A percentile compares a stretch with the other conserved stretches of the same genome.
phyloP scores from a whole-genome alignment of 2,329 filamentous ascomycete species.

The Ophiostoma ulmi region DNA sequence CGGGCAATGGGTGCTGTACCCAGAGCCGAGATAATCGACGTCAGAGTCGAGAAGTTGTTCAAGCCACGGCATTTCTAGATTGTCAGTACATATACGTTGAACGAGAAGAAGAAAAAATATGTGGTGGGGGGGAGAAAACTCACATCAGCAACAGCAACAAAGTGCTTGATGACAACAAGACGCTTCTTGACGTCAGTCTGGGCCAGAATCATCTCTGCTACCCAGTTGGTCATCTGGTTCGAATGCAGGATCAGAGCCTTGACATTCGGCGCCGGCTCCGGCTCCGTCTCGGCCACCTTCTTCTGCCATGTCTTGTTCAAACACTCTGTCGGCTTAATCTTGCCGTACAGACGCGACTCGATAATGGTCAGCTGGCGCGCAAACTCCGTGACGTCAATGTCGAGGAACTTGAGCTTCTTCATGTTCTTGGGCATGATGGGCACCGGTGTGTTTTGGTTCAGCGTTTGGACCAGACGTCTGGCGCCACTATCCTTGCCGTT shows the following conservation, averaged over 20 bases:
- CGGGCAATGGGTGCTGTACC: conserved; percentile 93
- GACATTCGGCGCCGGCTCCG: conserved; percentile 86
- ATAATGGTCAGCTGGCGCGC: conserved; percentile 97
- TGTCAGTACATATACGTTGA: conserved; percentile 26
- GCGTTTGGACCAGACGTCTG: conserved; percentile 79
- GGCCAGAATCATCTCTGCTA: conserved; percentile 95
- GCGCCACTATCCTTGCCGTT: conserved; percentile 81
- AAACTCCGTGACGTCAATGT: conserved; percentile 94
- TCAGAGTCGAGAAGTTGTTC: conserved; percentile 97
- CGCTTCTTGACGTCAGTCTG: conserved; percentile 93
- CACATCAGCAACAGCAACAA: conserved; percentile 92
- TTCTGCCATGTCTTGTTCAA: conserved; percentile 99
- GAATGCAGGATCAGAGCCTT: conserved; percentile 96
- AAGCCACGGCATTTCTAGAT: conserved; percentile 80
- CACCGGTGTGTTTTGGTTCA: conserved; percentile 73
- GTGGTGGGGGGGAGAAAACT: conserved; percentile 33
- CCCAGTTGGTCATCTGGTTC: conserved; percentile 98
- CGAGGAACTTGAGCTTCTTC: conserved; percentile 98
- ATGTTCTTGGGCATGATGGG: conserved; percentile 98
- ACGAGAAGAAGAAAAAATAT: background rate
- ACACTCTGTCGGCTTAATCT: conserved; percentile 93
- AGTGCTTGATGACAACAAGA: conserved; percentile 97
- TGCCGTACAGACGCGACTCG: conserved; percentile 88
- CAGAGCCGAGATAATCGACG: conserved; percentile 93
- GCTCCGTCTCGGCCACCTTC: conserved; percentile 75